These are phyloP conservation scores for Iodosphaeria phyllophila DNA, from an alignment of 2,329 filamentous ascomycete genomes.

Conservation along the genomic window DNA sequence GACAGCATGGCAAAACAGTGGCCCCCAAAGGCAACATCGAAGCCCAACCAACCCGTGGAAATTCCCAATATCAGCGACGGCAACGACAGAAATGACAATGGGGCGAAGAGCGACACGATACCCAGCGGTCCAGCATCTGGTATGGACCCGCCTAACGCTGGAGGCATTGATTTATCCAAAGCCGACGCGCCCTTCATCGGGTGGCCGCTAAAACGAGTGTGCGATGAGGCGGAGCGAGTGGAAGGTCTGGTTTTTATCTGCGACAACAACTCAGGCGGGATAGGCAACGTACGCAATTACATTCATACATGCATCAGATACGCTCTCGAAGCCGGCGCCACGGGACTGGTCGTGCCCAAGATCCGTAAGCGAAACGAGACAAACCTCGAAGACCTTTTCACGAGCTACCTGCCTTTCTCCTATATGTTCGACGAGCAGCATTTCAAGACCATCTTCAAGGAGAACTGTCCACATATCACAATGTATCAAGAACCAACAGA, in stretches of 20 bases:
- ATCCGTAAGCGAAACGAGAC: constrained; percentile 23
- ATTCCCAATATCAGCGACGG: no score
- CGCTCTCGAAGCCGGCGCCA: constrained; percentile 26
- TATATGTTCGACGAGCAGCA: constrained; percentile 29
- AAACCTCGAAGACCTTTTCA: constrained; percentile 22
- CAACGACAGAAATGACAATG: constrained; percentile 1
- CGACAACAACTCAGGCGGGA: constrained; percentile 30
- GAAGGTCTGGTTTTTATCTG: constrained; percentile 25
- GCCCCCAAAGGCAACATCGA: no score
- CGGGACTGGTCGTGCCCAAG: constrained; percentile 23
- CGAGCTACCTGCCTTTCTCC: constrained; percentile 17
- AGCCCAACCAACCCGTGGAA: no score
- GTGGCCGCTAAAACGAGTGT: constrained; percentile 24
- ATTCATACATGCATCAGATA: constrained; percentile 30
- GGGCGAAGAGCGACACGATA: constrained; percentile 1
- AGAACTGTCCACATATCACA: constrained; percentile 22
- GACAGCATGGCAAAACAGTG: no score
- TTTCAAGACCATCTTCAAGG: constrained; percentile 18
- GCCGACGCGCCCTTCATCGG: constrained; percentile 22
- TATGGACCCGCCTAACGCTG: constrained; percentile 4
- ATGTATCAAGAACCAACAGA: constrained; percentile 18
- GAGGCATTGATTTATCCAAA: constrained; percentile 16
- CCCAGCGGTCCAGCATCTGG: constrained; percentile 2
- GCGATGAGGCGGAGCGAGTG: constrained; percentile 21
- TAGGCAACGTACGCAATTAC: constrained; percentile 30